phyloP scores from a whole-genome alignment of 2,329 filamentous ascomycete species.

The Fusarium concolor region DNA sequence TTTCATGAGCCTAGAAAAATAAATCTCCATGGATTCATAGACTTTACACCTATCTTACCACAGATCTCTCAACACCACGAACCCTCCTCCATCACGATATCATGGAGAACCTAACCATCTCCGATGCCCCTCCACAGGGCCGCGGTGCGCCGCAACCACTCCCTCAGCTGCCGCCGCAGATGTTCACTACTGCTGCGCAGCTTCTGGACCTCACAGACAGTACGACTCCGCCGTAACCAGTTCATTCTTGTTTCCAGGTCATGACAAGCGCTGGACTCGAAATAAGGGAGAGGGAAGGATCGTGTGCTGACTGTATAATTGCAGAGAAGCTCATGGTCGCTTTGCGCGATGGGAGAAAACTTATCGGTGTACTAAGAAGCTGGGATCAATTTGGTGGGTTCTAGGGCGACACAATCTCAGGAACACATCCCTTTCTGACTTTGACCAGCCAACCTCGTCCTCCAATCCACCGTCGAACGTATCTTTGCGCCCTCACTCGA shows the following conservation, averaged over 20 bases:
- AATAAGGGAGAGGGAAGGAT: slow-evolving; percentile 32
- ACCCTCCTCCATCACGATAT: slow-evolving; percentile 41
- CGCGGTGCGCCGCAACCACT: slow-evolving; percentile 59
- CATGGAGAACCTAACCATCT: slow-evolving; percentile 67
- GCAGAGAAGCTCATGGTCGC: slow-evolving; percentile 94
- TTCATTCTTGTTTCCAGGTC: slow-evolving; percentile 16
- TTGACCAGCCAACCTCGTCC: slow-evolving; percentile 84
- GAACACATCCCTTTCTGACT: slow-evolving; percentile 23
- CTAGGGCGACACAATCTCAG: not conserved
- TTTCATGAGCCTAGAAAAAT: slow-evolving; percentile 36
- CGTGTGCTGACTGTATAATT: slow-evolving; percentile 39
- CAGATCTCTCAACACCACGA: slow-evolving; percentile 10
- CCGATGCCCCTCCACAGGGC: slow-evolving; percentile 60
- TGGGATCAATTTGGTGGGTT: slow-evolving; percentile 97
- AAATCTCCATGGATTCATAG: slow-evolving; percentile 40
- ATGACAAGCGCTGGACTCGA: slow-evolving; percentile 8
- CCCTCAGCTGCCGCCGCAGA: slow-evolving; percentile 85
- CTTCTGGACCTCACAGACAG: slow-evolving; percentile 96
- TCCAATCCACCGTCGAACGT: slow-evolving; percentile 92
- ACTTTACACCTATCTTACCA: slow-evolving; percentile 14
- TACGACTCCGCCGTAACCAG: slow-evolving; percentile 62
- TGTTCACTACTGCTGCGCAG: slow-evolving; percentile 98
- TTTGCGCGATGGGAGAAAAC: slow-evolving; percentile 91
- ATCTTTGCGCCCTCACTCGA: slow-evolving; percentile 74
- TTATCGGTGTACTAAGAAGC: slow-evolving; percentile 90